A percentile compares a stretch with the other conserved stretches of the same genome.
Evolutionary conservation across 805 yeast species (phyloP).

Genomic region (Suhomyces vadensis): DNA sequence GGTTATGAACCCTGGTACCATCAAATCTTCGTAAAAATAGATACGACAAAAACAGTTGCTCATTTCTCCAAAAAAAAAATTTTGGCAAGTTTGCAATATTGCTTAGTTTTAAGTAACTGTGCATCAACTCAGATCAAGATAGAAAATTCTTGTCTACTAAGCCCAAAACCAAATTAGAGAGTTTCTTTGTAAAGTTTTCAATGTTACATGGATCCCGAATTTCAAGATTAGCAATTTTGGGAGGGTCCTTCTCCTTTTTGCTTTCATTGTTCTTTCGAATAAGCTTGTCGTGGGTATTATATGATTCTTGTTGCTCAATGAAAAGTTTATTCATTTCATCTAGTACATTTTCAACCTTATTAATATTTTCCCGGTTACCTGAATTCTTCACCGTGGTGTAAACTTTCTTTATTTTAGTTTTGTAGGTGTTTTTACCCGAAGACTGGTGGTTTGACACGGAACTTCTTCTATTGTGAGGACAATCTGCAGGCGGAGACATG

Average conservation of each 20-base stretch:
- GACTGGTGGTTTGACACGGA: not conserved
- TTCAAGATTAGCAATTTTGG: not conserved
- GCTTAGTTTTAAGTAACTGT: too few species aligned
- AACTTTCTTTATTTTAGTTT: slow-evolving; percentile 38
- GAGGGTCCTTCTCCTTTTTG: not conserved
- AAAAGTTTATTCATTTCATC: slow-evolving; percentile 28
- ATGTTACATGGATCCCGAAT: not conserved
- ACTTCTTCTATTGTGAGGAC: not conserved
- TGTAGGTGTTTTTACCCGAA: slow-evolving; percentile 22
- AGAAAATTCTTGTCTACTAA: slow-evolving; percentile 4
- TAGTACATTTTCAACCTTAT: slow-evolving; percentile 27
- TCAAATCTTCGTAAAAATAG: too few species aligned
- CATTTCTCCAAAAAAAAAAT: too few species aligned
- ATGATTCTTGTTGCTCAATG: slow-evolving; percentile 10
- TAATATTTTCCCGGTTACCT: slow-evolving; percentile 32
- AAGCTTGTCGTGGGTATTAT: not conserved
- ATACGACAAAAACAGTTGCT: too few species aligned
- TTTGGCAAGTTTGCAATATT: too few species aligned
- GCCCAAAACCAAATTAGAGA: slow-evolving; percentile 11
- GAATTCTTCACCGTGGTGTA: slow-evolving; percentile 34
- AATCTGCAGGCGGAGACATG: not conserved
- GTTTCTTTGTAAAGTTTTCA: slow-evolving; percentile 10
- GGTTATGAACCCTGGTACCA: too few species aligned
- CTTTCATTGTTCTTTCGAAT: not conserved
- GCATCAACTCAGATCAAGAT: not conserved